phyloP scores from a whole-genome alignment of 257 asterid species.

The Solanum piurae region DNA sequence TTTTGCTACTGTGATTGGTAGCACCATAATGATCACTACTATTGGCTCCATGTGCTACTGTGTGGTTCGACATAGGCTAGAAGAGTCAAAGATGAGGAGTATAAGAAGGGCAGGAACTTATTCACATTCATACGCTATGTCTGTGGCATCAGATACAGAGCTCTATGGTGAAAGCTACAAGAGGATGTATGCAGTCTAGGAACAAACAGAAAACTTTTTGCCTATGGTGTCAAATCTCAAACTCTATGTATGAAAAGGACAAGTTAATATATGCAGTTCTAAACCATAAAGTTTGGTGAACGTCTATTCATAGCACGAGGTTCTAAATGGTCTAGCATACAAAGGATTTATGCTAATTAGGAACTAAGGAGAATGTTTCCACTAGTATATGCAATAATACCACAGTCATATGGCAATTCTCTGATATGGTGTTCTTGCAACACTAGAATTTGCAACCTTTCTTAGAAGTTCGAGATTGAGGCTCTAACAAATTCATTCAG shows the following conservation, averaged over 20 bases:
- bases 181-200: slow-evolving; percentile 81
- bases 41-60: slow-evolving; percentile 89
- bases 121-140: slow-evolving; percentile 63
- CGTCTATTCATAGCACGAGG: background rate
- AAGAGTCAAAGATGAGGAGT: slow-evolving; percentile 72
- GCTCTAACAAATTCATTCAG: background rate
- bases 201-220: background rate
- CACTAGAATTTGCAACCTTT: background rate
- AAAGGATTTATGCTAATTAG: background rate
- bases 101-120: slow-evolving; percentile 37
- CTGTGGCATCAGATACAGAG: slow-evolving; percentile 61
- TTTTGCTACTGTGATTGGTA: slow-evolving; percentile 64
- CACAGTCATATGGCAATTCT: background rate
- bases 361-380: background rate
- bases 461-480: background rate
- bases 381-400: background rate
- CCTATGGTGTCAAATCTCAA: background rate
- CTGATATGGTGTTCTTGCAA: background rate
- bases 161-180: slow-evolving; percentile 55
- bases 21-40: slow-evolving; percentile 70
- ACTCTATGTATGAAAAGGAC: background rate
- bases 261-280: background rate
- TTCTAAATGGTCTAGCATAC: background rate
- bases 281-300: background rate
- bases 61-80: slow-evolving; percentile 73